Base-by-base conservation (phyloP, 805 yeast species). In the Myxozyma melibiosi region DNA sequence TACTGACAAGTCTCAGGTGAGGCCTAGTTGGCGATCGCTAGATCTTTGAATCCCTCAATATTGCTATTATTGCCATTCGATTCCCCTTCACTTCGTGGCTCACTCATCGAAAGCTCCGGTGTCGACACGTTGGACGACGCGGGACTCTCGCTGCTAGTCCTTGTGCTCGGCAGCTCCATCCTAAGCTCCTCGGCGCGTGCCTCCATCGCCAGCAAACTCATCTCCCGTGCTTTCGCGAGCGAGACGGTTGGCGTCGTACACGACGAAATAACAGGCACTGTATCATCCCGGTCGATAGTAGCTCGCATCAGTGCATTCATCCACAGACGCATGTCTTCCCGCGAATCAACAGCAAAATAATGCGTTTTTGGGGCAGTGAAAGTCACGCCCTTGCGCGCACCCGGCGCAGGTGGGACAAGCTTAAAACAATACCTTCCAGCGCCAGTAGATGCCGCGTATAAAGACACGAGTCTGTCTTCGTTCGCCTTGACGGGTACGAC, bases 361-460 rank as follows among this genome's bases (percentile, higher is more conserved):
- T 94, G 99, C 6, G 90, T 88, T 64, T 90, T 89, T 28, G 96
- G 99, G 63, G 91, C 96, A 0, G 99, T 94, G 71, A 94, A 94
- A 0, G 96, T 91, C 55, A 94, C 81, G 0, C 98, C 98, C 73
- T 91, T 92, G 64, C 86, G 85, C 51, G 92, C 88, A 0, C 99
- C 99, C 0, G 98, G 98, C 1, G 96, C 96, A 0, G 99, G 99
- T 8, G 99, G 99, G 2, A 91, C 83, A 11, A 94, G 71, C 71
- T 91, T 91, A 77, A 94, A 92, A 67, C 96, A 90, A 69, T 83
- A 88, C 39, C 96, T 79, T n/a, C 98, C 98, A 42, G 88, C 85
- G 7, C 97, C 97, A 2, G 96, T 86, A 31, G 92, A 84, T 0
- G 97, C 94, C 0, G 98, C 97, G 71, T 88, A 88, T 45, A 92